Evolutionary conservation across 2,329 filamentous ascomycete species (phyloP).

Genomic region (Pestalotiopsis sp.): DNA sequence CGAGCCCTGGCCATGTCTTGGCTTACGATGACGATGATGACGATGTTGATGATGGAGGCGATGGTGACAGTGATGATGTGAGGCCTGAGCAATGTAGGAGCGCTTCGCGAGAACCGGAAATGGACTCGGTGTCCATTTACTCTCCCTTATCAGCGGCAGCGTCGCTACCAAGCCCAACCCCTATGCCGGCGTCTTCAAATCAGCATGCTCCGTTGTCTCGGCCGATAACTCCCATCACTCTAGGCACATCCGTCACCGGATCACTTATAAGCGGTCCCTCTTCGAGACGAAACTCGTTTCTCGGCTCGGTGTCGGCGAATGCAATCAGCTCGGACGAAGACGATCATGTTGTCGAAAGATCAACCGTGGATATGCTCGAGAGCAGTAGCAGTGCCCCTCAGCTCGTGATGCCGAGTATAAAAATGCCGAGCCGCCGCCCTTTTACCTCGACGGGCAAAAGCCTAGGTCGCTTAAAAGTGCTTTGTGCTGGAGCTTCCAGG

Average conservation of each 20-base stretch:
- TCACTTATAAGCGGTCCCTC: constrained; percentile 52
- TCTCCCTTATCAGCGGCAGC: constrained; percentile 34
- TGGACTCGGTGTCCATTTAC: constrained; percentile 21
- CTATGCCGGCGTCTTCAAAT: constrained; percentile 31
- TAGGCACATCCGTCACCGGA: constrained; percentile 41
- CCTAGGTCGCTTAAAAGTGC: constrained; percentile 85
- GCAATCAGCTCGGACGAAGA: constrained; percentile 48
- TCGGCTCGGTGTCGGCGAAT: constrained; percentile 51
- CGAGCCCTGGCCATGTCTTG: constrained; percentile 15
- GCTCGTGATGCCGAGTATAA: constrained; percentile 96
- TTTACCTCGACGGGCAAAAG: constrained; percentile 87
- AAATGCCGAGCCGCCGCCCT: constrained; percentile 84
- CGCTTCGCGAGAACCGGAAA: constrained; percentile 15
- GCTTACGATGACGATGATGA: constrained; percentile 24
- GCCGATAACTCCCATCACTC: constrained; percentile 49
- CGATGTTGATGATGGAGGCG: no score
- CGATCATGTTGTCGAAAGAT: constrained; percentile 49
- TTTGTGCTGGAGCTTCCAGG: constrained; percentile 79
- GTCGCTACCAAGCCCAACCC: constrained; percentile 34
- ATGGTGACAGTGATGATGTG: constrained; percentile 24
- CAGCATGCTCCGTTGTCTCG: constrained; percentile 39
- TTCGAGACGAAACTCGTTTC: constrained; percentile 55
- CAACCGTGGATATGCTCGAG: constrained; percentile 45
- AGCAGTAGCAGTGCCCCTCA: constrained; percentile 64
- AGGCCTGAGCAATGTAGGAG: constrained; percentile 22